Base-by-base conservation (phyloP, 148 eudicot genomes). In the Rhododendron griersonianum region DNA sequence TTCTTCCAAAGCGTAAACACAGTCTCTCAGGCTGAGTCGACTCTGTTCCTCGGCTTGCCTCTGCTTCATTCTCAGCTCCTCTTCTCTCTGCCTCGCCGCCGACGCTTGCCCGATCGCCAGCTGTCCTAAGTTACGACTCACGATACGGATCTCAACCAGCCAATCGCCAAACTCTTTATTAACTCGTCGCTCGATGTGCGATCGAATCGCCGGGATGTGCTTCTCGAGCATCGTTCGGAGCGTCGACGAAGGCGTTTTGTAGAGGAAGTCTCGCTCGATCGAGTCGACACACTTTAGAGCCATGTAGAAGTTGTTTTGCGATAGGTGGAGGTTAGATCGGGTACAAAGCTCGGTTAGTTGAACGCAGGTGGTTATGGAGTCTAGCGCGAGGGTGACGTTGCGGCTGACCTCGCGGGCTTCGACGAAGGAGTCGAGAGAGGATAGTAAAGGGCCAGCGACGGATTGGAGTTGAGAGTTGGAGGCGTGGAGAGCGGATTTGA, bases 1-100 rank as follows among this genome's bases (percentile, higher is more conserved):
- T 50, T 94, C 98, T 84, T 95, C 95, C 33, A 96, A 85, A 0
- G 98, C 97, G 47, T 96, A 96, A 83, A 94, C 98, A 23, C 96
- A 95, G 55, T 95, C 98, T 37, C 99, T 82, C 33, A 93, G 78
- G 81, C 98, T 97, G 80, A 94, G 89, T 80, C 99, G 81, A 5
- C 95, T 92, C 89, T 97, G 99, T 79, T 97, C 99, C 91, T 97
- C 99, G 0, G 99, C 99, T 85, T 95, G 92, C 55, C 99, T 83
- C 87, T 97, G 99, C 91, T 93, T 97, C 85, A 97, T 93, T 78
- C 99, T 82, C 30, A 97, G 87, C 87, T 97, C 99, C 81, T 97
- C 99, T 81, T 97, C 99, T n/a, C 98, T 89, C 81, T 97, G 99
- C 61, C 99, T 85, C 44, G 94, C 94, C 0, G 98, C 95, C 9